phyloP scores from a whole-genome alignment of 1,139 yeast genomes.

The Geotrichum armillariae region DNA sequence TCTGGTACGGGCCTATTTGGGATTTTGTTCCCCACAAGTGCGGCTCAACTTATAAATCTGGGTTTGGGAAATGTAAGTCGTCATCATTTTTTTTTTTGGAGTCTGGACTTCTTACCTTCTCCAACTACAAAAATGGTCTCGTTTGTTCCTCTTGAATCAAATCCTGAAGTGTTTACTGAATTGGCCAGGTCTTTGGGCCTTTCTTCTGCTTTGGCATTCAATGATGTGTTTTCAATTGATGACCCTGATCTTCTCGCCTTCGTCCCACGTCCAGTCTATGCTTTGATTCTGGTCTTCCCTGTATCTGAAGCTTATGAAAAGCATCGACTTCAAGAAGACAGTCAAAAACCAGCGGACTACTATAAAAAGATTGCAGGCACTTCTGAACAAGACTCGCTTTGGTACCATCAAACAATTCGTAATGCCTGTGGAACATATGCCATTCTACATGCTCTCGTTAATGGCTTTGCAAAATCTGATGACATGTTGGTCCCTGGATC shows the following conservation, averaged over 20 bases:
- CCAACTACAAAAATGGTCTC: constrained; percentile 24
- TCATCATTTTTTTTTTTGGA: too few species aligned
- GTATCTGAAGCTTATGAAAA: constrained; percentile 61
- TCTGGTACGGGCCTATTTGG: too few species aligned
- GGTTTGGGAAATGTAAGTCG: too few species aligned
- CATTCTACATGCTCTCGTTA: constrained; percentile 69
- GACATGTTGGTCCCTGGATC: constrained; percentile 33
- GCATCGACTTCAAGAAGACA: constrained; percentile 45
- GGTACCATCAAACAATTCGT: constrained; percentile 83
- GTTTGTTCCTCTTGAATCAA: constrained; percentile 84
- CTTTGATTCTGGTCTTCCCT: constrained; percentile 79
- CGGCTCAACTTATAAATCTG: too few species aligned
- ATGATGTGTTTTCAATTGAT: constrained; percentile 80
- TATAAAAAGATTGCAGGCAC: constrained; percentile 33
- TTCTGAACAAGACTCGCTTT: constrained; percentile 40
- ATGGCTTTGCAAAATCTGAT: constrained; percentile 46
- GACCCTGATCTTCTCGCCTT: constrained; percentile 77
- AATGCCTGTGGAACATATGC: constrained; percentile 97
- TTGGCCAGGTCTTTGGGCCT: constrained; percentile 72
- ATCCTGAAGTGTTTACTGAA: constrained; percentile 79
- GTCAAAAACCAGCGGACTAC: constrained; percentile 23
- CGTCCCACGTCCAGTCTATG: constrained; percentile 78
- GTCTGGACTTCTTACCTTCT: too few species aligned
- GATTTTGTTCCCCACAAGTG: too few species aligned
- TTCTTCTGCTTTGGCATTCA: constrained; percentile 58